Conservation (phyloP, 73 alveolate species). For the Effrenium voratum region DNA sequence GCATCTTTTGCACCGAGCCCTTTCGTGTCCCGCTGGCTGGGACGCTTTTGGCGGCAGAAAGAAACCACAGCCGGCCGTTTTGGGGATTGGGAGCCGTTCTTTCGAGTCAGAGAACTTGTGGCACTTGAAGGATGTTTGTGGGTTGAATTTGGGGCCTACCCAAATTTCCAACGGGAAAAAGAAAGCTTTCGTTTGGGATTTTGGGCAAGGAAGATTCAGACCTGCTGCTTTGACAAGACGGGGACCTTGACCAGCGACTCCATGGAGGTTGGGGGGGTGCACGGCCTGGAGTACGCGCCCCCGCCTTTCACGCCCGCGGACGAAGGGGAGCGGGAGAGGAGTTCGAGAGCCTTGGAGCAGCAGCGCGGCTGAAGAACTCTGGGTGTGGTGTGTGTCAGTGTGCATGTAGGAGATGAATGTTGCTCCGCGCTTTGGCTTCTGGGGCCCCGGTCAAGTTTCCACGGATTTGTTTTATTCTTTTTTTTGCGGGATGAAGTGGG, state of each 20-base stretch:
- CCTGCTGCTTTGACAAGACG: conserved; percentile 98
- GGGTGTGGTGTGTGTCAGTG: neutral
- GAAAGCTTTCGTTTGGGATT: neutral
- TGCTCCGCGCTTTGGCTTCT: too few relatives aligned
- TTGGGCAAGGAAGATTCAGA: conserved; percentile 96
- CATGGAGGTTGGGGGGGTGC: conserved; percentile 95
- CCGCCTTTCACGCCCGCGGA: conserved; percentile 9
- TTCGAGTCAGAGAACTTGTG: neutral
- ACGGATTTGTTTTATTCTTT: too few relatives aligned
- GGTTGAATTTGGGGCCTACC: neutral
- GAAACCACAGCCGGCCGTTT: too few relatives aligned
- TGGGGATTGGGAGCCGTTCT: neutral
- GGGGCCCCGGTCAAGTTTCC: too few relatives aligned
- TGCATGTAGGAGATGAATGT: too few relatives aligned
- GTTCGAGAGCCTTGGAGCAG: neutral
- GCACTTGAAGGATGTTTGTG: neutral
- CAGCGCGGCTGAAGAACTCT: neutral
- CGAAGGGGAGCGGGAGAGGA: conserved; percentile 1
- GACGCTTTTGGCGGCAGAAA: neutral
- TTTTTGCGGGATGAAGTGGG: too few relatives aligned
- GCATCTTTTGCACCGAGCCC: conserved; percentile 98
- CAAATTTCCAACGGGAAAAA: neutral
- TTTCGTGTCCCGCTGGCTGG: conserved; percentile 98
- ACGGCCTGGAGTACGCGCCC: conserved; percentile 46
- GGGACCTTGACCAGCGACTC: conserved; percentile 98